These are phyloP conservation scores for Fremontodendron californicum DNA, from an alignment of 345 rosid genomes.

Conservation along the genomic window DNA sequence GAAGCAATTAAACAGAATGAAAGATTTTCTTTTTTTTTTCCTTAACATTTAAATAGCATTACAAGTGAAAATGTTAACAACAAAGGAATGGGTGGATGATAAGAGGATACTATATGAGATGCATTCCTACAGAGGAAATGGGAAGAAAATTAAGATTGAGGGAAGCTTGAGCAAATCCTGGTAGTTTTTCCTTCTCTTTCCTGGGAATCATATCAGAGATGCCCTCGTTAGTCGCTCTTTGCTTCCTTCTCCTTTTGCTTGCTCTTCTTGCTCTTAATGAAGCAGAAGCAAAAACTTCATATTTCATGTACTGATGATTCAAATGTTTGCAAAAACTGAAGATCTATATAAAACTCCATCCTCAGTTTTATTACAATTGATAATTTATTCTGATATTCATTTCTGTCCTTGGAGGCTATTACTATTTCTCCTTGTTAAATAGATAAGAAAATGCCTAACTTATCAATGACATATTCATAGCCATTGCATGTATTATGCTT, in stretches of 20 bases:
- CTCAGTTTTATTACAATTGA: not conserved
- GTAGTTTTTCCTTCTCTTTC: not conserved
- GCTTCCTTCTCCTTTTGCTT: constrained; percentile 35
- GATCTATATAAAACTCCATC: constrained; percentile 22
- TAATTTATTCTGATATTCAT: constrained; percentile 5
- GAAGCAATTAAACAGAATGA: not conserved
- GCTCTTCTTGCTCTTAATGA: constrained; percentile 37
- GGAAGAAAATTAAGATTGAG: constrained; percentile 8
- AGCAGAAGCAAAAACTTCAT: constrained; percentile 55
- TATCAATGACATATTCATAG: constrained; percentile 19
- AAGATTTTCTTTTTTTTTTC: not conserved
- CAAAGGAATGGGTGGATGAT: constrained; percentile 10
- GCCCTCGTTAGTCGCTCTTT: constrained; percentile 18
- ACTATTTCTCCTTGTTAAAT: constrained; percentile 10
- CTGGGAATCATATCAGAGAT: not conserved
- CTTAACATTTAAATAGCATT: constrained; percentile 3
- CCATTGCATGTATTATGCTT: constrained; percentile 10
- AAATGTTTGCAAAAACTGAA: not conserved
- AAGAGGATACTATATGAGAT: constrained; percentile 17
- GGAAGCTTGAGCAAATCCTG: constrained; percentile 1
- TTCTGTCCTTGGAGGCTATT: constrained; percentile 31
- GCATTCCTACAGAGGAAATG: constrained; percentile 16
- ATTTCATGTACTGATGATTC: constrained; percentile 12
- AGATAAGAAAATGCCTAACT: constrained; percentile 34
- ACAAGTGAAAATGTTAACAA: constrained; percentile 13